These are phyloP conservation scores for Lithospermum erythrorhizon DNA, from an alignment of 257 asterid genomes.

Conservation along the genomic window DNA sequence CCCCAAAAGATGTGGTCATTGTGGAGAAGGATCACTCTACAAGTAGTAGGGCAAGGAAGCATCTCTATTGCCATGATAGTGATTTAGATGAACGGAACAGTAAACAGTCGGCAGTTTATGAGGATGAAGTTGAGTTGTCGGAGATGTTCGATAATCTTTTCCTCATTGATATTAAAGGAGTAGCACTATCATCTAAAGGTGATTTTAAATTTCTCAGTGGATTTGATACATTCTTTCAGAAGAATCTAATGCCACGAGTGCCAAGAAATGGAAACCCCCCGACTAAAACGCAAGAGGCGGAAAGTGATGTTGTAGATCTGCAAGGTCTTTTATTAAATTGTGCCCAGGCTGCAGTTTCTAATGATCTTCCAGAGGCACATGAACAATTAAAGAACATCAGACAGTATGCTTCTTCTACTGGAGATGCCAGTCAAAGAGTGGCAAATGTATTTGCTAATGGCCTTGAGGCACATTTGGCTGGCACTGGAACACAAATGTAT, in stretches of 20 bases:
- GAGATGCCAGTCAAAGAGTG: not conserved
- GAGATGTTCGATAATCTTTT: not conserved
- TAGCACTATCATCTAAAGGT: not conserved
- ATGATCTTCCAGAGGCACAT: not conserved
- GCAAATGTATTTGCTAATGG: not conserved
- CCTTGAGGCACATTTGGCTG: not conserved
- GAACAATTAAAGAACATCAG: not conserved
- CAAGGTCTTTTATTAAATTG: not conserved
- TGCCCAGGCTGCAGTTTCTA: not conserved
- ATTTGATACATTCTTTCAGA: not conserved
- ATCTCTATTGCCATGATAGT: not conserved
- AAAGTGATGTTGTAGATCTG: not conserved
- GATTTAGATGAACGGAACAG: not conserved
- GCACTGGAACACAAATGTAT: not conserved
- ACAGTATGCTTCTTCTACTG: not conserved
- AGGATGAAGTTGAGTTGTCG: not conserved
- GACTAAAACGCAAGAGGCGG: not conserved
- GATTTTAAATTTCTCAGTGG: not conserved
- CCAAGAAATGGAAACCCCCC: not conserved
- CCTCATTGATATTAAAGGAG: not conserved
- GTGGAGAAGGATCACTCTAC: not conserved
- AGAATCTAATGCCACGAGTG: not conserved
- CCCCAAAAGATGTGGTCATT: slow-evolving; percentile 29
- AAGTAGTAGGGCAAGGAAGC: not conserved
- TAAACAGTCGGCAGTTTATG: not conserved